Percentiles rank a stretch among this genome's conserved stretches.
These are phyloP conservation scores for Colletotrichum sp. DNA, from an alignment of 2,329 filamentous ascomycete species.

Conservation along the genomic window DNA sequence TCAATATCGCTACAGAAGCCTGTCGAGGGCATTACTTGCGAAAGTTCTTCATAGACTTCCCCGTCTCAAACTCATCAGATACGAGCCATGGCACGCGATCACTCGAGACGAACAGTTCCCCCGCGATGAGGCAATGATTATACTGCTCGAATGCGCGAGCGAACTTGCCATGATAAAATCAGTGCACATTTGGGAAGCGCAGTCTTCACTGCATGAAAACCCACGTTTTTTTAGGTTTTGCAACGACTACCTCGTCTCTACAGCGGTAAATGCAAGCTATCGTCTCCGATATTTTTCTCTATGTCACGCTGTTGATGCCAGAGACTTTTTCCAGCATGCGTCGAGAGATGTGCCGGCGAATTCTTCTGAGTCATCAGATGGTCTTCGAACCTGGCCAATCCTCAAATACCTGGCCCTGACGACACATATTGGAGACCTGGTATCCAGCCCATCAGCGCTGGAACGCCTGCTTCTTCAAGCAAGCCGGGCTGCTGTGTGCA, in stretches of 20 bases:
- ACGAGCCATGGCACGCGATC: neutral
- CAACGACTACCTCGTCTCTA: neutral
- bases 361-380: neutral
- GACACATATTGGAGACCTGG: neutral
- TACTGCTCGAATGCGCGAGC: neutral
- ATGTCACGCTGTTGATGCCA: neutral
- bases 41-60: neutral
- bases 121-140: neutral
- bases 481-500: neutral
- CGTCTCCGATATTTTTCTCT: neutral
- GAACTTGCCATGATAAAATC: neutral
- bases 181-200: neutral
- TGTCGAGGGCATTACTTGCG: neutral
- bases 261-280: neutral
- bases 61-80: neutral
- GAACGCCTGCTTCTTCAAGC: neutral
- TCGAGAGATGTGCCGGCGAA: neutral
- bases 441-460: neutral
- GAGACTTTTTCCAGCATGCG: neutral
- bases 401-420: neutral
- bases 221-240: neutral
- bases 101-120: neutral
- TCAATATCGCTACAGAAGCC: neutral
- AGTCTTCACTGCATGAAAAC: neutral
- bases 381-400: neutral